Conservation (phyloP, 2,329 filamentous ascomycete species). For the Penicillium paneum region DNA sequence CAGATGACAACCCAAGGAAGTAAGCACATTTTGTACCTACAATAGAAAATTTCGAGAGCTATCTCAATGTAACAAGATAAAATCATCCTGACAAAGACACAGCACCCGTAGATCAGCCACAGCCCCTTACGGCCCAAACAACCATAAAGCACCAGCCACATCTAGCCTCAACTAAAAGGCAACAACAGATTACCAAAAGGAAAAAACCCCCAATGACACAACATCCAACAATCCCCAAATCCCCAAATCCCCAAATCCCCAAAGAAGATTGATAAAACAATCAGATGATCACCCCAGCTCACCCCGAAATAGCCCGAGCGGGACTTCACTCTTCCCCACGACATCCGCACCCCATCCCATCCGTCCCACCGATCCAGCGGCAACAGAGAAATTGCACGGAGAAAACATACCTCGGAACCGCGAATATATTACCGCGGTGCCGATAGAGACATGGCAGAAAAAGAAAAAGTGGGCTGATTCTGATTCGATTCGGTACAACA, state of each 20-base stretch:
- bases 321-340: slow-evolving; percentile 1
- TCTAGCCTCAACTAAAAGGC: neutral
- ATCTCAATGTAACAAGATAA: neutral
- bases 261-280: slow-evolving; percentile 6
- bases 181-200: neutral
- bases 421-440: neutral
- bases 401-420: neutral
- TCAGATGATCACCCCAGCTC: slow-evolving; percentile 2
- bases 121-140: neutral
- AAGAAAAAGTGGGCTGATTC: neutral
- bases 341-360: neutral
- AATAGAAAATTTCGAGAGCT: neutral
- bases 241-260: neutral
- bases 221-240: neutral
- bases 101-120: neutral
- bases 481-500: neutral
- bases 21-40: neutral
- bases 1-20: neutral
- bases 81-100: neutral
- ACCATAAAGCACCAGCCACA: neutral
- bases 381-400: neutral
- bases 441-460: neutral
- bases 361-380: neutral
- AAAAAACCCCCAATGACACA: neutral
- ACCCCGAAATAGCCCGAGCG: slow-evolving; percentile 6